Evolutionary conservation across 768 basidiomycete genomes (phyloP), one percentile per base, ranked within the genome.

Genomic region (Tremella yokohamensis): DNA sequence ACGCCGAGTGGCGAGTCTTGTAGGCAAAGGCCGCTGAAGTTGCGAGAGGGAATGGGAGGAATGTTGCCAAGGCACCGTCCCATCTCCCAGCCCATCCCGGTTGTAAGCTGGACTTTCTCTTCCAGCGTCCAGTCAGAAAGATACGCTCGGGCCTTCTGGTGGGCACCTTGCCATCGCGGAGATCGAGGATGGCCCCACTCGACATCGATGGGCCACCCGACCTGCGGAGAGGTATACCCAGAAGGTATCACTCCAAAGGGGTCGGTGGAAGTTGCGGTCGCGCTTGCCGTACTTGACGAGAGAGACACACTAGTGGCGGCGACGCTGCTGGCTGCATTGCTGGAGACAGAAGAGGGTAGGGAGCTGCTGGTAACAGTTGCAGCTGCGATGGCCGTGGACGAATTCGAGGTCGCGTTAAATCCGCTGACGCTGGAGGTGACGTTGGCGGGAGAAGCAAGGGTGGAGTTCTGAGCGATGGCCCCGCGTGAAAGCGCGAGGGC

Each of bases 1-100:
- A 93, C 84, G 2, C 90, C 90, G 0, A 89, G 80, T 2, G 88
- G 88, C 19, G 85, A 84, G 59, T 79, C 78, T 54, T 76, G 61
- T 18, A 76, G 56, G 54, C 78, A 79, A 1, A 79, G 53, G 8
- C 75, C 75, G 2, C 65, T 50, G 39, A 72, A 76, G 22, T 62
- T 66, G 45, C 44, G 52, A 12, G 63, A 26, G 3, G 64, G 58
- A 20, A 75, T 66, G n/a, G 66, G 38, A 19, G 60, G 62, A 37
- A 65, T 74, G 50, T 74, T 74, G 12, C 73, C 77, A 0, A 76
- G 65, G 60, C 74, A 76, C 56, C 75, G 48, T 0, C 76, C 70
- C 24, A 54, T 59, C 47, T 62, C 47, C 73, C 73, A 75, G 53
- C 69, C 71, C 60, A 69, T 59, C 76, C 84, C 84, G 22, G 84